Percentiles rank a stretch among this genome's conserved stretches.
phyloP scores from a whole-genome alignment of 495 filamentous ascomycete genomes.

The Penicillium malachiteum region DNA sequence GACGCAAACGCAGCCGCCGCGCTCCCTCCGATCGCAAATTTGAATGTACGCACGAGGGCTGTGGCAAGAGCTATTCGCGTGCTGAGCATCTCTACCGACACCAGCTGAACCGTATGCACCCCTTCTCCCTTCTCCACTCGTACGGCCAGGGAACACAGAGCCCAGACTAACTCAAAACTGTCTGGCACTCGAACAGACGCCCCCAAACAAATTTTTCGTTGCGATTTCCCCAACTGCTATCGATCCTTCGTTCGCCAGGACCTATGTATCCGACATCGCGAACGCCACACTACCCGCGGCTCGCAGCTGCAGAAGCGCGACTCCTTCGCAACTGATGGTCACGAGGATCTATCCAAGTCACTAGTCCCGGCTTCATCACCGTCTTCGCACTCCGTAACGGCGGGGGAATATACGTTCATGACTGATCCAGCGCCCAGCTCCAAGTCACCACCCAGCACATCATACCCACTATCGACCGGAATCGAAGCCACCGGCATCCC shows the following conservation, averaged over 20 bases:
- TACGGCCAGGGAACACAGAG: background rate
- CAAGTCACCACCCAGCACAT: constrained; percentile 17
- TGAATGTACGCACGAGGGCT: constrained; percentile 83
- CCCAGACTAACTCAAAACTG: background rate
- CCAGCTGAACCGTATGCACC: constrained; percentile 81
- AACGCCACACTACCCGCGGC: constrained; percentile 92
- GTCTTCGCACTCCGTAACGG: constrained; percentile 22
- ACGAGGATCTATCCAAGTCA: constrained; percentile 20
- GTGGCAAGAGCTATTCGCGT: constrained; percentile 93
- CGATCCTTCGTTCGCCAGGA: constrained; percentile 94
- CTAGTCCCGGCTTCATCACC: constrained; percentile 18
- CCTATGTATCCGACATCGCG: constrained; percentile 87
- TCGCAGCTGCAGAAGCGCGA: constrained; percentile 94
- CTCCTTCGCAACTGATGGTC: constrained; percentile 35
- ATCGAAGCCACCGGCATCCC: constrained; percentile 23
- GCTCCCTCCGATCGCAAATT: constrained; percentile 87
- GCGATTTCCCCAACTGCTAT: constrained; percentile 88
- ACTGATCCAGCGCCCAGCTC: constrained; percentile 14
- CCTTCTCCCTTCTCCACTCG: background rate
- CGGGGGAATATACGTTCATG: constrained; percentile 20
- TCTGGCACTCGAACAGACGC: constrained; percentile 46
- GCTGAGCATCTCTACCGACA: constrained; percentile 97
- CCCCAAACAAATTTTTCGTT: constrained; percentile 93
- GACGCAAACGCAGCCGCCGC: constrained; percentile 56
- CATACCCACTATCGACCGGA: constrained; percentile 30